These are phyloP conservation scores for Alternaria ventricosa DNA, from an alignment of 2,329 filamentous ascomycete species.

Conservation along the genomic window DNA sequence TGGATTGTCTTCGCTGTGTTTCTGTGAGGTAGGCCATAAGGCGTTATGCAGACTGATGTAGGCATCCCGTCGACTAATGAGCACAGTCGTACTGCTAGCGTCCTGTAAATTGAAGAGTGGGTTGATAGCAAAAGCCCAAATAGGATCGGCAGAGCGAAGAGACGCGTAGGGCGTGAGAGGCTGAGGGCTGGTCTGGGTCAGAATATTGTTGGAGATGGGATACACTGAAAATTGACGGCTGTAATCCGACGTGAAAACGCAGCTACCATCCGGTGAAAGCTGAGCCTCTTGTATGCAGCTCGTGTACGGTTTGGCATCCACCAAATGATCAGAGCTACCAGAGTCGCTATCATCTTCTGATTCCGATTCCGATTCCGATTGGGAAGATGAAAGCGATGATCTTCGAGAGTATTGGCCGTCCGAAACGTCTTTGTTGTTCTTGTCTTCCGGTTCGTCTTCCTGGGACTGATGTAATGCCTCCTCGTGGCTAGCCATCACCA, in stretches of 20 bases:
- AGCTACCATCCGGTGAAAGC: constrained; percentile 61
- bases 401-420: not conserved
- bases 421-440: not conserved
- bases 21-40: constrained; percentile 49
- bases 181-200: constrained; percentile 7
- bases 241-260: constrained; percentile 60
- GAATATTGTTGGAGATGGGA: constrained; percentile 21
- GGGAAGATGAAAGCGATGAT: constrained; percentile 1
- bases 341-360: not conserved
- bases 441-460: not conserved
- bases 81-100: constrained; percentile 56
- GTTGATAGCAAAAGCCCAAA: constrained; percentile 62
- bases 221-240: constrained; percentile 63
- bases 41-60: constrained; percentile 65
- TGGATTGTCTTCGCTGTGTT: constrained; percentile 1
- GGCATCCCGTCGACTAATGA: constrained; percentile 60
- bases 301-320: constrained; percentile 1
- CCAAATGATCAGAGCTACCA: not conserved
- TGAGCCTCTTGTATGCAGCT: constrained; percentile 41
- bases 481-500: not conserved
- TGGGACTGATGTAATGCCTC: not conserved
- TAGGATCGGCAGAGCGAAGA: constrained; percentile 55
- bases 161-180: constrained; percentile 55
- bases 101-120: constrained; percentile 62
- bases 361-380: constrained; percentile 4